A percentile compares a stretch with the other conserved stretches of the same genome.
Conservation (phyloP, 2,329 filamentous ascomycete genomes). For the Talaromyces verruculosus region DNA sequence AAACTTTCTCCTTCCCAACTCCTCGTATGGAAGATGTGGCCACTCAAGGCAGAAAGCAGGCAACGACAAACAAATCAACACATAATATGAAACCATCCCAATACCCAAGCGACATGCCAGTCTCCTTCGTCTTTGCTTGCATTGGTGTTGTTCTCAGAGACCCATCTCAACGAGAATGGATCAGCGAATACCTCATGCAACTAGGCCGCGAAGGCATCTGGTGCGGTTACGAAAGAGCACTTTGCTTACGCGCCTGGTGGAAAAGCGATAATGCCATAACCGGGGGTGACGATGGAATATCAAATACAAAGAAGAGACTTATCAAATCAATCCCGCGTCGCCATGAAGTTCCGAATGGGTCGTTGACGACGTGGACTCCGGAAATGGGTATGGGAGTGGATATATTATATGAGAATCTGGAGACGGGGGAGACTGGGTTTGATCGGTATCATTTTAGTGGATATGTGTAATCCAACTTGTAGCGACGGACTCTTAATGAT, state of each 20-base stretch:
- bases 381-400: slow-evolving; percentile 11
- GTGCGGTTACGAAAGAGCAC: slow-evolving; percentile 10
- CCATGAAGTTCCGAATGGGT: background rate
- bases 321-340: slow-evolving; percentile 1
- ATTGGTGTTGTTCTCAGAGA: slow-evolving; percentile 4
- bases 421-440: slow-evolving; percentile 5
- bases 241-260: slow-evolving; percentile 12
- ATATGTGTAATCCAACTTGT: background rate
- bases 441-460: background rate
- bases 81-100: background rate
- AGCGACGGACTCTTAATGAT: background rate
- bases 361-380: background rate
- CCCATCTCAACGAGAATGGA: slow-evolving; percentile 2
- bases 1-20: background rate
- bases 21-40: background rate
- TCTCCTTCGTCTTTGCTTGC: background rate
- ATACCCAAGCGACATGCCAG: slow-evolving; percentile 9
- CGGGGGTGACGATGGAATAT: background rate
- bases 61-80: background rate
- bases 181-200: slow-evolving; percentile 9
- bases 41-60: background rate
- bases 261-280: background rate
- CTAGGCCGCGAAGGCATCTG: slow-evolving; percentile 11
- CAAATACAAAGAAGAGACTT: background rate
- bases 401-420: slow-evolving; percentile 13